Conservation (phyloP, 2,329 filamentous ascomycete species). For the Fusarium sp. region DNA sequence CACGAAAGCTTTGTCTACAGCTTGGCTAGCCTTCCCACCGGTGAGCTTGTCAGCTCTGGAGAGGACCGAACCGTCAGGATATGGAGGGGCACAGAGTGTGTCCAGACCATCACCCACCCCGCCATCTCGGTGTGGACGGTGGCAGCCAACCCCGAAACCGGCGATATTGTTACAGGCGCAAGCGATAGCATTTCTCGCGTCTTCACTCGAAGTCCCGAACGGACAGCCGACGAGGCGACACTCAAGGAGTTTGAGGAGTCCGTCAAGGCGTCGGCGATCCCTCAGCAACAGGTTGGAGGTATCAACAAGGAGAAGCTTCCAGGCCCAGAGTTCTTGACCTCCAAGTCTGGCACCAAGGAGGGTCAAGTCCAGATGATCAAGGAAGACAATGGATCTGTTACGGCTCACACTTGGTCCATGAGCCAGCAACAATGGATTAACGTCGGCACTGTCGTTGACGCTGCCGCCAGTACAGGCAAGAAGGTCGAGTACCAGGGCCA, state of each 20-base stretch:
- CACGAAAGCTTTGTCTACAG: slow-evolving; percentile 97
- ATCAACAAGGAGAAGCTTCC: slow-evolving; percentile 94
- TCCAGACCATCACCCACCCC: slow-evolving; percentile 96
- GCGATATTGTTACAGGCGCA: slow-evolving; percentile 92
- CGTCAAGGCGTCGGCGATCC: slow-evolving; percentile 83
- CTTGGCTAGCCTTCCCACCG: slow-evolving; percentile 76
- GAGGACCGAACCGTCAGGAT: slow-evolving; percentile 93
- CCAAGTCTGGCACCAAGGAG: slow-evolving; percentile 89
- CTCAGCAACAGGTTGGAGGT: slow-evolving; percentile 80
- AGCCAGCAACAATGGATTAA: slow-evolving; percentile 77
- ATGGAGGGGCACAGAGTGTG: slow-evolving; percentile 82
- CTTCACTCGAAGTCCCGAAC: slow-evolving; percentile 76
- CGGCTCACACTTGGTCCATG: slow-evolving; percentile 86
- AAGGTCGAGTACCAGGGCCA: slow-evolving; percentile 81
- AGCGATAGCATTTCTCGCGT: slow-evolving; percentile 87
- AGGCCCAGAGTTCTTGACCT: slow-evolving; percentile 82
- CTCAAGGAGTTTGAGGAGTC: slow-evolving; percentile 80
- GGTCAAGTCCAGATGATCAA: slow-evolving; percentile 93
- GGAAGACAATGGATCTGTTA: slow-evolving; percentile 80
- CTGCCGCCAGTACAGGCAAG: slow-evolving; percentile 80
- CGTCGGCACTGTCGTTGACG: slow-evolving; percentile 93
- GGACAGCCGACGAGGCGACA: slow-evolving; percentile 72
- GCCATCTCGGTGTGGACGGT: slow-evolving; percentile 97
- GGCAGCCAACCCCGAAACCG: slow-evolving; percentile 79
- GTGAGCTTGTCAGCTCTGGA: slow-evolving; percentile 87